phyloP scores from a whole-genome alignment of 2,329 filamentous ascomycete species.

The Cercospora janseana region DNA sequence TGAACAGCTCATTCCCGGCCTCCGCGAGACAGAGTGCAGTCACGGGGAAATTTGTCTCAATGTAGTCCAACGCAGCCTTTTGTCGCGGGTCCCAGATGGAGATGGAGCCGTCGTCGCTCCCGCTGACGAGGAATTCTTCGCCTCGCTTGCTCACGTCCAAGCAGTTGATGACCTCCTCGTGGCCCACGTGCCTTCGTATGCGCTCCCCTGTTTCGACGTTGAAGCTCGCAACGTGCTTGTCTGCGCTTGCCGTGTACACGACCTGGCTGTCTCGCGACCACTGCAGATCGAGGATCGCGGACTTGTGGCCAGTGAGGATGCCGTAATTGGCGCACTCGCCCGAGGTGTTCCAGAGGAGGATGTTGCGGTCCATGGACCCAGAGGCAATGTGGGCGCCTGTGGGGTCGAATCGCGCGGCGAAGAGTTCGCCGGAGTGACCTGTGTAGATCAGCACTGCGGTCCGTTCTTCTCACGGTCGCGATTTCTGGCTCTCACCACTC shows the following conservation, averaged over 20 bases:
- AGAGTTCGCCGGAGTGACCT: slow-evolving; percentile 77
- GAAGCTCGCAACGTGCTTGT: slow-evolving; percentile 92
- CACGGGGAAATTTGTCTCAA: slow-evolving; percentile 87
- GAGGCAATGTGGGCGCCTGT: slow-evolving; percentile 87
- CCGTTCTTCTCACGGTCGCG: not conserved
- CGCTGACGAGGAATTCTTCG: slow-evolving; percentile 85
- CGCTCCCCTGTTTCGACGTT: slow-evolving; percentile 87
- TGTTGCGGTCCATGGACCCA: slow-evolving; percentile 89
- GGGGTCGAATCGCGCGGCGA: slow-evolving; percentile 84
- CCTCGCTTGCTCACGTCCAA: slow-evolving; percentile 86
- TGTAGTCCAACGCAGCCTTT: slow-evolving; percentile 82
- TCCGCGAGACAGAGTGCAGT: slow-evolving; percentile 90
- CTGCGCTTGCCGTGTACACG: slow-evolving; percentile 87
- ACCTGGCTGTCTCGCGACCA: slow-evolving; percentile 95
- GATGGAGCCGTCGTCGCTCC: slow-evolving; percentile 89
- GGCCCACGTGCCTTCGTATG: slow-evolving; percentile 87
- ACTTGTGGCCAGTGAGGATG: slow-evolving; percentile 80
- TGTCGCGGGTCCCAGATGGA: slow-evolving; percentile 94
- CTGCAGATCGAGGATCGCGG: slow-evolving; percentile 85
- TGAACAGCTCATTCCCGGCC: slow-evolving; percentile 92
- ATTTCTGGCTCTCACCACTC: slow-evolving; percentile 53
- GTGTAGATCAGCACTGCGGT: slow-evolving; percentile 13
- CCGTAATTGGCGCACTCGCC: slow-evolving; percentile 95
- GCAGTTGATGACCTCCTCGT: slow-evolving; percentile 93
- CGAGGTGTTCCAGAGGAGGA: slow-evolving; percentile 92